phyloP scores from a whole-genome alignment of 2,329 filamentous ascomycete species.

The Stagonosporopsis rhizophila region DNA sequence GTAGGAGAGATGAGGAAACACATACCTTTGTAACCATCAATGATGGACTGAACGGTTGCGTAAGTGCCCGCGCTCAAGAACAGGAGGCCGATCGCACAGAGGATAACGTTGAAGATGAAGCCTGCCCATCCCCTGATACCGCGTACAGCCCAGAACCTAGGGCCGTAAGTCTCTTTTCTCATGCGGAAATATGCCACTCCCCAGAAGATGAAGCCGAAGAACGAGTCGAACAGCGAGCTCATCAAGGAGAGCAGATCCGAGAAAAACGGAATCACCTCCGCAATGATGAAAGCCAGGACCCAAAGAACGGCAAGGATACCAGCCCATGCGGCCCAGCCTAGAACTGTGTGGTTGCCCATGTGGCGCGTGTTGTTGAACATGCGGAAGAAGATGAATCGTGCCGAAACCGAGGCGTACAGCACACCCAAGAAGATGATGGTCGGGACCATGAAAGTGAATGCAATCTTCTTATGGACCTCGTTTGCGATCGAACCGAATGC shows the following conservation, averaged over 20 bases:
- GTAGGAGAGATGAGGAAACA: background rate
- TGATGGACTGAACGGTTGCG: conserved; percentile 71
- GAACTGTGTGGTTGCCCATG: conserved; percentile 78
- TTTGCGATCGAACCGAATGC: conserved; percentile 85
- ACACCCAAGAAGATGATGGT: conserved; percentile 93
- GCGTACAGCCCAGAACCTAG: conserved; percentile 60
- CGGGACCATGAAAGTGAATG: conserved; percentile 95
- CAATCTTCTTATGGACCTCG: conserved; percentile 79
- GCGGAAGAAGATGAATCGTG: conserved; percentile 91
- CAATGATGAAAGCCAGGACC: conserved; percentile 90
- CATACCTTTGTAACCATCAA: conserved; percentile 67
- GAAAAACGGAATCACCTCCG: conserved; percentile 94
- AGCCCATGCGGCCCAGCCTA: conserved; percentile 82
- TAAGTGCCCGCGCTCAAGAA: conserved; percentile 87
- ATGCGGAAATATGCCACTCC: conserved; percentile 81
- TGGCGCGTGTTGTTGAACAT: conserved; percentile 81
- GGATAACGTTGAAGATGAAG: conserved; percentile 71
- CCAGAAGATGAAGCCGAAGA: conserved; percentile 97
- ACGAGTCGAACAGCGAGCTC: conserved; percentile 90
- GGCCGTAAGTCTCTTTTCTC: conserved; percentile 68
- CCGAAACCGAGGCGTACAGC: conserved; percentile 87
- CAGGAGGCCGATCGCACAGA: conserved; percentile 78
- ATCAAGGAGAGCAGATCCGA: conserved; percentile 75
- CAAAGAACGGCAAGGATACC: conserved; percentile 77
- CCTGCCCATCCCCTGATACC: conserved; percentile 62